These are phyloP conservation scores for Debaryomyces maramus DNA, from an alignment of 805 yeast species.

Conservation along the genomic window DNA sequence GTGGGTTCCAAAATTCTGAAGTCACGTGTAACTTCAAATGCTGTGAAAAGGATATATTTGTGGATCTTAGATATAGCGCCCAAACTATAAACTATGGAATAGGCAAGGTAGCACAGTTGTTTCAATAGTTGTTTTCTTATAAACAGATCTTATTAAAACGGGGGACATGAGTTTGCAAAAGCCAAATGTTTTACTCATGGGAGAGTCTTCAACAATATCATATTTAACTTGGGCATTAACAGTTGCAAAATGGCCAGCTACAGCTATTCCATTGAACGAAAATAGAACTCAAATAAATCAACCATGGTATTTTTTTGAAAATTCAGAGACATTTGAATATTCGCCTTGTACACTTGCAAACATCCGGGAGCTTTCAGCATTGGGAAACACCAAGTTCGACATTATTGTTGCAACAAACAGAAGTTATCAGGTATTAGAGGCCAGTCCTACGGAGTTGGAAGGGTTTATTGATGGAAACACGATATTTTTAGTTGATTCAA, in stretches of 20 bases:
- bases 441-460: conserved; percentile 4
- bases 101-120: too few species aligned
- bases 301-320: neutral
- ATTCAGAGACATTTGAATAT: conserved; percentile 1
- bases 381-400: conserved; percentile 6
- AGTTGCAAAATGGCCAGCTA: conserved; percentile 13
- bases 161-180: too few species aligned
- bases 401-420: conserved; percentile 11
- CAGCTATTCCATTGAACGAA: conserved; percentile 2
- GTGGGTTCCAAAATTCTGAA: too few species aligned
- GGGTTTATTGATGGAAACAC: conserved; percentile 7
- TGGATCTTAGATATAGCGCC: neutral
- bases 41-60: conserved; percentile 1
- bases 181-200: conserved; percentile 13
- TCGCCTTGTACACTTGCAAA: conserved; percentile 1
- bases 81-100: neutral
- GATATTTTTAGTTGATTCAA: conserved; percentile 14
- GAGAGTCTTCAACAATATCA: conserved; percentile 18
- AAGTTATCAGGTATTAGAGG: conserved; percentile 3
- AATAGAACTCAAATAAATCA: neutral
- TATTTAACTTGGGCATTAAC: conserved; percentile 14
- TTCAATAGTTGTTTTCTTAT: too few species aligned
- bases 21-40: too few species aligned
- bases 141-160: too few species aligned
- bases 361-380: neutral